Conservation (phyloP, 2,329 filamentous ascomycete species). For the Monilinia fructigena region DNA sequence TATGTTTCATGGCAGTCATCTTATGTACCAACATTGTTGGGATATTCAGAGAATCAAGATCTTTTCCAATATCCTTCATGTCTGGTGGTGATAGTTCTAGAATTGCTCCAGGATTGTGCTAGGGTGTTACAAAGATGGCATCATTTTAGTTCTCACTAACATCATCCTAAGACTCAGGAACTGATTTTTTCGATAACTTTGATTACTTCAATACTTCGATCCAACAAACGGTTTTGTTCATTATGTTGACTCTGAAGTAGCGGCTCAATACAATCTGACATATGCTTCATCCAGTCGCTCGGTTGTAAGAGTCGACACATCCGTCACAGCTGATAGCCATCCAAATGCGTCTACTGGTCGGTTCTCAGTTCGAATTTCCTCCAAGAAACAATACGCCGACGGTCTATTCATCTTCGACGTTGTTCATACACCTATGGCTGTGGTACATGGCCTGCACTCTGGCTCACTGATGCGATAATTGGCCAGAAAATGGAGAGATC, state of each 20-base stretch:
- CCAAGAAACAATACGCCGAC: slow-evolving; percentile 52
- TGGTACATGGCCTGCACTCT: slow-evolving; percentile 57
- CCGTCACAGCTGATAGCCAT: slow-evolving; percentile 50
- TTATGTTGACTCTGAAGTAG: slow-evolving; percentile 41
- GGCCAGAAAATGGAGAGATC: slow-evolving; percentile 62
- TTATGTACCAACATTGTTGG: not conserved
- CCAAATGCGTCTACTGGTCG: slow-evolving; percentile 52
- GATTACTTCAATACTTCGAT: slow-evolving; percentile 47
- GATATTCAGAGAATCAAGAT: not conserved
- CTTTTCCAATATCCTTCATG: not conserved
- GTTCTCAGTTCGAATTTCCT: slow-evolving; percentile 53
- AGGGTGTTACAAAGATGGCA: not conserved
- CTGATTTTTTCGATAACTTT: slow-evolving; percentile 47
- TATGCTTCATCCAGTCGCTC: slow-evolving; percentile 54
- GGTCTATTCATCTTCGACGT: slow-evolving; percentile 59
- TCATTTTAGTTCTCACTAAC: slow-evolving; percentile 12
- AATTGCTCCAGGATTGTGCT: not conserved
- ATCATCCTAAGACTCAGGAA: slow-evolving; percentile 38
- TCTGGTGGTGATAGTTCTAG: not conserved
- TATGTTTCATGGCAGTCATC: not conserved
- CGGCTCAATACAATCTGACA: slow-evolving; percentile 56
- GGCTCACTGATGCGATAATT: slow-evolving; percentile 59
- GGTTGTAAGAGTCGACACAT: slow-evolving; percentile 60
- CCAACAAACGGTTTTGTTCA: slow-evolving; percentile 48
- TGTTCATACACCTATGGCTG: slow-evolving; percentile 57